Conservation (phyloP, 2,329 filamentous ascomycete genomes). For the Botrytis pseudocinerea region DNA sequence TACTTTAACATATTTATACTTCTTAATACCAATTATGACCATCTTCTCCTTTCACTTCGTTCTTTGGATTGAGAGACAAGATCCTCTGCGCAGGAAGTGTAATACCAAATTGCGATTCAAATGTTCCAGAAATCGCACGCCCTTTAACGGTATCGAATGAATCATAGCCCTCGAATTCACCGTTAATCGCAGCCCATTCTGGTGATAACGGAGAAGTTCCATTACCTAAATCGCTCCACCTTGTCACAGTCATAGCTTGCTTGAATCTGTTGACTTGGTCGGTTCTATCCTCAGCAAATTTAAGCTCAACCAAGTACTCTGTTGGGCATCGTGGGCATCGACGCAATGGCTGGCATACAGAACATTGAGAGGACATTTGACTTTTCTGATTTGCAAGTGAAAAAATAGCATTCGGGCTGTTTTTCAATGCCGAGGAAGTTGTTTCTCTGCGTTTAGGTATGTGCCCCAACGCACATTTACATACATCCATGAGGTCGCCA, state of each 20-base stretch:
- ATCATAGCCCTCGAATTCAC: constrained; percentile 48
- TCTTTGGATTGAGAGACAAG: constrained; percentile 58
- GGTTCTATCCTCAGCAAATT: constrained; percentile 55
- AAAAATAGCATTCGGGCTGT: constrained; percentile 30
- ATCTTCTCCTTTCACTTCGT: constrained; percentile 54
- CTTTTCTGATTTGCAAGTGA: constrained; percentile 39
- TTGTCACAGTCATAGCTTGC: constrained; percentile 59
- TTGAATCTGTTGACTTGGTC: constrained; percentile 52
- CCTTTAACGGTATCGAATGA: constrained; percentile 55
- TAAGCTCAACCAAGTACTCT: constrained; percentile 62
- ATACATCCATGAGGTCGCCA: constrained; percentile 58
- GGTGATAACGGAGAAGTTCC: constrained; percentile 50
- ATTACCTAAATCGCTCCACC: constrained; percentile 63
- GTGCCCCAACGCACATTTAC: constrained; percentile 61
- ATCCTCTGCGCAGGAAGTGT: constrained; percentile 58
- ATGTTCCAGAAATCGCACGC: constrained; percentile 58
- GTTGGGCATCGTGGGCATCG: constrained; percentile 62
- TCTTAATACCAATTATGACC: constrained; percentile 59
- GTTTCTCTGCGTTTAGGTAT: constrained; percentile 50
- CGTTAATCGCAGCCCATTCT: constrained; percentile 59
- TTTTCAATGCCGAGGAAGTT: constrained; percentile 41
- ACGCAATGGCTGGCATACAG: constrained; percentile 57
- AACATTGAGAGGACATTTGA: constrained; percentile 53
- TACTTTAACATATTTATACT: background rate
- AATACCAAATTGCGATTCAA: constrained; percentile 56